Conservation (phyloP, 2,329 filamentous ascomycete species). For the Paraconiothyrium brasiliense region DNA sequence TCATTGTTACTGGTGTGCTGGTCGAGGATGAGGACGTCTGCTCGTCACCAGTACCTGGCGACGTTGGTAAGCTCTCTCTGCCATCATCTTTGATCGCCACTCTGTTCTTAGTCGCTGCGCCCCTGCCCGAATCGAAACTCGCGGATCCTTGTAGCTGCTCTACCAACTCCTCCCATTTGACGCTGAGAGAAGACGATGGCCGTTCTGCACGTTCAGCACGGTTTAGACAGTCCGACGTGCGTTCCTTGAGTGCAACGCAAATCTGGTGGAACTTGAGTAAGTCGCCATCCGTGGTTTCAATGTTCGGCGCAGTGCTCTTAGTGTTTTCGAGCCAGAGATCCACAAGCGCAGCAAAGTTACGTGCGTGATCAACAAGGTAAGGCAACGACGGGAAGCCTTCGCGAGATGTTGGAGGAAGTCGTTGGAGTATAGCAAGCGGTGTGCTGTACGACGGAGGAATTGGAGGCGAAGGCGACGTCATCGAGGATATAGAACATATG, state of each 20-base stretch:
- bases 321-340: constrained; percentile 77
- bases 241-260: constrained; percentile 57
- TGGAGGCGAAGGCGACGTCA: constrained; percentile 64
- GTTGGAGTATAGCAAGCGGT: constrained; percentile 86
- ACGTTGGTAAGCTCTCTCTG: constrained; percentile 33
- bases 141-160: constrained; percentile 54
- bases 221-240: constrained; percentile 61
- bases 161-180: constrained; percentile 64
- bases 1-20: constrained; percentile 48
- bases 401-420: constrained; percentile 79
- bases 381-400: constrained; percentile 95
- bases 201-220: constrained; percentile 63
- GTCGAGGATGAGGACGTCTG: constrained; percentile 37
- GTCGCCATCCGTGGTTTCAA: constrained; percentile 55
- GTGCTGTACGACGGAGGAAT: constrained; percentile 90
- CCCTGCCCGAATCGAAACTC: constrained; percentile 42
- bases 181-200: constrained; percentile 57
- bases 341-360: constrained; percentile 84
- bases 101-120: constrained; percentile 44
- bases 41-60: constrained; percentile 38
- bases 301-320: constrained; percentile 46
- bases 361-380: constrained; percentile 88
- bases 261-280: constrained; percentile 60
- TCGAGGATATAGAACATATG: constrained; percentile 82
- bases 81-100: constrained; percentile 37